Conservation (phyloP, 208 protist species). For the Pavlovales sp. region DNA sequence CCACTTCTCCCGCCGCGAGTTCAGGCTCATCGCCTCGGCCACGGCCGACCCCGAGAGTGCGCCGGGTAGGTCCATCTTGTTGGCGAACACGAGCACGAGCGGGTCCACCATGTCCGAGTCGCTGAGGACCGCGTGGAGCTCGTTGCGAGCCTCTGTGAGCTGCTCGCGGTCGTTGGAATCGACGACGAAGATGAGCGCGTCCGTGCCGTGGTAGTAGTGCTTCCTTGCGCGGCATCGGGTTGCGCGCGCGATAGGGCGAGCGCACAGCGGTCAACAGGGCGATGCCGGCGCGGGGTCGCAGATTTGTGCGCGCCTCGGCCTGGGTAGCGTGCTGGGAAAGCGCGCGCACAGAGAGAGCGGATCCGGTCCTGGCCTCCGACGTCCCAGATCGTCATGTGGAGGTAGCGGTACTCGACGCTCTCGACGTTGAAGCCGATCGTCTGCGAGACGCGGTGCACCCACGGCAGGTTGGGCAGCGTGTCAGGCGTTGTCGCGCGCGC, state of each 20-base stretch:
- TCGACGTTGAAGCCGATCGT: slow-evolving; percentile 77
- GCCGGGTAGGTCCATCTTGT: neutral
- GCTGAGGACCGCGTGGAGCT: slow-evolving; percentile 12
- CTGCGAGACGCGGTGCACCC: no score
- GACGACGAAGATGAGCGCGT: slow-evolving; percentile 92
- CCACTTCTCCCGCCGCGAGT: neutral
- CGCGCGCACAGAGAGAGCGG: slow-evolving; percentile 28
- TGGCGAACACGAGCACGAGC: neutral
- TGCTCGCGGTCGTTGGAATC: slow-evolving; percentile 90
- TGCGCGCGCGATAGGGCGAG: no score
- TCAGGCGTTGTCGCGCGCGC: no score
- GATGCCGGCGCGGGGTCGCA: no score
- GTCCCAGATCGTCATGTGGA: slow-evolving; percentile 95
- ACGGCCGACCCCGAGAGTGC: neutral
- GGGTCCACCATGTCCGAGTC: neutral
- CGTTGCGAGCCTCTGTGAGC: slow-evolving; percentile 71
- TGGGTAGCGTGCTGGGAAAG: no score
- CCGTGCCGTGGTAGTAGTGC: slow-evolving; percentile 87
- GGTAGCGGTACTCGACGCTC: slow-evolving; percentile 90
- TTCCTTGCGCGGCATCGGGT: slow-evolving; percentile 57
- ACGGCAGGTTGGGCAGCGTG: no score
- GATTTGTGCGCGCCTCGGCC: no score
- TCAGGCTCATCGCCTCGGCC: neutral
- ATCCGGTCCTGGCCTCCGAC: slow-evolving; percentile 89
- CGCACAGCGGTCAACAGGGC: no score